A percentile compares a stretch with the other conserved stretches of the same genome.
Evolutionary conservation across 805 yeast species (phyloP).

Genomic region (Candida maris): DNA sequence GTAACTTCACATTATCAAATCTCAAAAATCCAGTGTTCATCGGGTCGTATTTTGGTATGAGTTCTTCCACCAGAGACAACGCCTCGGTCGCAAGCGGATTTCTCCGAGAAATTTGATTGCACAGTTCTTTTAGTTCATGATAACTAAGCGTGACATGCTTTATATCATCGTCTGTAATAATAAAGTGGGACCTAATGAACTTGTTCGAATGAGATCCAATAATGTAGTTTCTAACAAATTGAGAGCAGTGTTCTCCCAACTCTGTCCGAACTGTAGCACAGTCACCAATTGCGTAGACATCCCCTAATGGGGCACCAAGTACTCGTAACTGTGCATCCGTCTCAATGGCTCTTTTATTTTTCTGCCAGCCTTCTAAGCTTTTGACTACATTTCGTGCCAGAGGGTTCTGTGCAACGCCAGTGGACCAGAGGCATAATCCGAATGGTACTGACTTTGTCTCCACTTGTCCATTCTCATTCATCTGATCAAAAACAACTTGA

Average conservation of each 20-base stretch:
- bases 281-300: conserved; percentile 70
- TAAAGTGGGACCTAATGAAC: conserved; percentile 26
- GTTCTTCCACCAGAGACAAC: conserved; percentile 44
- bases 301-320: conserved; percentile 63
- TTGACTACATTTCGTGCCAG: conserved; percentile 53
- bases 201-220: conserved; percentile 40
- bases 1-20: conserved; percentile 46
- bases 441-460: conserved; percentile 51
- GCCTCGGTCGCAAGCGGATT: conserved; percentile 61
- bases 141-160: conserved; percentile 45
- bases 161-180: conserved; percentile 50
- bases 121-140: conserved; percentile 46
- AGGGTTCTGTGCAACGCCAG: conserved; percentile 68
- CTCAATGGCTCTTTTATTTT: conserved; percentile 67
- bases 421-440: conserved; percentile 72
- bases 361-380: conserved; percentile 45
- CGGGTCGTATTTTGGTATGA: conserved; percentile 51
- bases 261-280: conserved; percentile 65
- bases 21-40: conserved; percentile 47
- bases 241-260: conserved; percentile 52
- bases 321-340: conserved; percentile 72
- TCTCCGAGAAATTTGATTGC: conserved; percentile 43
- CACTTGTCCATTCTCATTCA: conserved; percentile 37
- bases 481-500: conserved; percentile 56
- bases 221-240: conserved; percentile 44